These are phyloP conservation scores for Suillus sp. DNA, from an alignment of 768 basidiomycete species.

Conservation along the genomic window DNA sequence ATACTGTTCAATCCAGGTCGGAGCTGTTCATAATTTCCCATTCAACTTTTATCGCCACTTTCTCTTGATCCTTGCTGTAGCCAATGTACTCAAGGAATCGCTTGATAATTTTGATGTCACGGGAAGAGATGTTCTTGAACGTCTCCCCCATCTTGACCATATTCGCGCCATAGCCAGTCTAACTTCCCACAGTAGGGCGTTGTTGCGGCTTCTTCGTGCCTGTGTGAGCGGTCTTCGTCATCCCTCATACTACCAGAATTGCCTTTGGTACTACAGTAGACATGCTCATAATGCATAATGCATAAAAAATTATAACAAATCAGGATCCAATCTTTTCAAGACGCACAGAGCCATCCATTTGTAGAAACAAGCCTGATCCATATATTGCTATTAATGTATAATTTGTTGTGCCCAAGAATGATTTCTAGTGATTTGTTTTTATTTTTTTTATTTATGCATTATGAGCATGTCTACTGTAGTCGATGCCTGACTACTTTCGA, in stretches of 20 bases:
- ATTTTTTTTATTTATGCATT: no score
- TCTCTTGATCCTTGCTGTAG: slow-evolving; percentile 1
- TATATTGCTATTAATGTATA: no score
- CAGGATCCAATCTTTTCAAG: no score
- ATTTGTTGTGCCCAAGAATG: no score
- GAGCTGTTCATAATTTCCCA: not conserved
- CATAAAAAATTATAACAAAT: no score
- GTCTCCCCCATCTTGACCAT: slow-evolving; percentile 3
- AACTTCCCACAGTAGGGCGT: not conserved
- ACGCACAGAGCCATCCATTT: no score
- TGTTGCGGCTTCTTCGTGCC: not conserved
- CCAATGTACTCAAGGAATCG: not conserved
- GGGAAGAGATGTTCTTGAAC: not conserved
- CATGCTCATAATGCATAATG: no score
- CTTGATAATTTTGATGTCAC: not conserved
- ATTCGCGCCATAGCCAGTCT: not conserved
- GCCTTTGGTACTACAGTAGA: no score
- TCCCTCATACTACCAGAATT: not conserved
- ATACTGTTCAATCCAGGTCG: not conserved
- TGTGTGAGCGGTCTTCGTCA: not conserved
- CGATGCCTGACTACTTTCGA: not conserved
- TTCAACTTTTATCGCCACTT: not conserved
- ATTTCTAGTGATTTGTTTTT: no score
- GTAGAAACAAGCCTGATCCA: no score
- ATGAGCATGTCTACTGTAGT: no score